Percentiles rank a stretch among this genome's conserved stretches.
phyloP scores from a whole-genome alignment of 768 basidiomycete genomes.

The Pleurotus pulmonarius region DNA sequence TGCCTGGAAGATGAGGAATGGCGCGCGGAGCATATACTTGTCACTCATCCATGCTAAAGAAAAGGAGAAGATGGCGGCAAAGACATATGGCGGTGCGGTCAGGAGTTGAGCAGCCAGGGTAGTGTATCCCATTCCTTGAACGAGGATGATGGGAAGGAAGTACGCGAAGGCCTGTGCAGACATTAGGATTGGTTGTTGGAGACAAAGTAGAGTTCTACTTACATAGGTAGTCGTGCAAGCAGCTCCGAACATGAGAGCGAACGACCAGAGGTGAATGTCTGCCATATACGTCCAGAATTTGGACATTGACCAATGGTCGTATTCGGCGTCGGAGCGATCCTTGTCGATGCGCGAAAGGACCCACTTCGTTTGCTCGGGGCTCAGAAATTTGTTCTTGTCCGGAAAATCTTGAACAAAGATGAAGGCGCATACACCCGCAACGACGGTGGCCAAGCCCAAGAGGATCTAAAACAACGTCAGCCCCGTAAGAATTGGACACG shows the following conservation, averaged over 20 bases:
- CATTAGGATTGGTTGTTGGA: not conserved
- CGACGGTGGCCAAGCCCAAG: constrained; percentile 27
- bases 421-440: constrained; percentile 24
- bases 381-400: constrained; percentile 30
- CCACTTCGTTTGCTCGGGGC: constrained; percentile 24
- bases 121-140: constrained; percentile 27
- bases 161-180: constrained; percentile 14
- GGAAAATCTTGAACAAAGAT: constrained; percentile 32
- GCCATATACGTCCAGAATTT: constrained; percentile 31
- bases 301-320: constrained; percentile 25
- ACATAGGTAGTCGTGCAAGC: constrained; percentile 31
- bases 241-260: constrained; percentile 33
- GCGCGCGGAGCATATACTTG: constrained; percentile 27
- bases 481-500: not conserved
- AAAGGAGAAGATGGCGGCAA: constrained; percentile 30
- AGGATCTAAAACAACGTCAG: constrained; percentile 7
- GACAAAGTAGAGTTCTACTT: not conserved
- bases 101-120: constrained; percentile 25
- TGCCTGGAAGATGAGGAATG: constrained; percentile 28
- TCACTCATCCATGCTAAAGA: constrained; percentile 35
- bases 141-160: constrained; percentile 33
- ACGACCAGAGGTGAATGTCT: constrained; percentile 29
- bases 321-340: constrained; percentile 34
- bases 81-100: constrained; percentile 30
- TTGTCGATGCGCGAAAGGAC: constrained; percentile 29